Percentiles rank a stretch among this genome's conserved stretches.
phyloP scores from a whole-genome alignment of 192 early-diverging fungal genomes.

The Cetraspora pellucida region DNA sequence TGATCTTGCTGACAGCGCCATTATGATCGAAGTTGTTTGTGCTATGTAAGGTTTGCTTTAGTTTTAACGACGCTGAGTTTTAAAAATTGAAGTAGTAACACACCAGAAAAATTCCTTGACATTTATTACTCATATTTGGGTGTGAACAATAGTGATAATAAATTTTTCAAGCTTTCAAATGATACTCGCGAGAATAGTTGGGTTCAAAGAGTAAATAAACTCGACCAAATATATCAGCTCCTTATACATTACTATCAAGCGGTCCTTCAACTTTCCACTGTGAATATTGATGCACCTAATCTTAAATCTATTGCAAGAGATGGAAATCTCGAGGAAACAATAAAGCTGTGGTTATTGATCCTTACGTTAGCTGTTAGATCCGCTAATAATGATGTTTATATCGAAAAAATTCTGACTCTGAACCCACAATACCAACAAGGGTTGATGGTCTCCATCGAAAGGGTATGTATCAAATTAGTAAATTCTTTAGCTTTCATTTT shows the following conservation, averaged over 20 bases:
- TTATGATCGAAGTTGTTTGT: constrained; percentile 66
- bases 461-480: constrained; percentile 47
- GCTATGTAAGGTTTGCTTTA: not conserved
- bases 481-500: constrained; percentile 16
- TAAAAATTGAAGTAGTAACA: constrained; percentile 46
- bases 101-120: not conserved
- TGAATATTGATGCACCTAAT: constrained; percentile 68
- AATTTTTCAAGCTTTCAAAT: constrained; percentile 86
- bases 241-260: constrained; percentile 87
- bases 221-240: constrained; percentile 88
- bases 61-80: constrained; percentile 73
- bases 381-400: constrained; percentile 80
- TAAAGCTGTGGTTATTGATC: constrained; percentile 82
- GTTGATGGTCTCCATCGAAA: constrained; percentile 91
- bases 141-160: constrained; percentile 66
- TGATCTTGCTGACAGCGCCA: constrained; percentile 80
- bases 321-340: constrained; percentile 64
- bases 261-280: constrained; percentile 69
- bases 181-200: constrained; percentile 87
- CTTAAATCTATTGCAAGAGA: constrained; percentile 86
- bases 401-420: constrained; percentile 82
- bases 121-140: constrained; percentile 13
- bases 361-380: constrained; percentile 87
- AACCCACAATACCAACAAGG: constrained; percentile 72
- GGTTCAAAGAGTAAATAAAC: constrained; percentile 91